These are phyloP conservation scores for Collybiopsis confluens DNA, from an alignment of 768 basidiomycete species.

Conservation along the genomic window DNA sequence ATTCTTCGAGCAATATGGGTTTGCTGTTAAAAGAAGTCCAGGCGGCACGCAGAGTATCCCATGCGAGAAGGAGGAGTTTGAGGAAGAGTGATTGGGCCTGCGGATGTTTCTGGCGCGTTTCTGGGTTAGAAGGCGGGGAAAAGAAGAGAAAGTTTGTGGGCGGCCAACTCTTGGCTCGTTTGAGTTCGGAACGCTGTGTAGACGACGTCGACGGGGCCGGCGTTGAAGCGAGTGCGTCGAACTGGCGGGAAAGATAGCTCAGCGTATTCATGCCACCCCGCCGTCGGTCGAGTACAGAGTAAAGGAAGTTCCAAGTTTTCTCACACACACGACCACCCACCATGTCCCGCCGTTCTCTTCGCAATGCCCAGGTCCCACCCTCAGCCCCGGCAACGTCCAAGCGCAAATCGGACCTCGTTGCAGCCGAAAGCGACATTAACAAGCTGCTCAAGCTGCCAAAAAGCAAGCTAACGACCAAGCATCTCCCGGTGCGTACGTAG, in stretches of 20 bases:
- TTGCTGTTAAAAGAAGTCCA: slow-evolving; percentile 49
- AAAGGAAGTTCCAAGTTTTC: too few species aligned
- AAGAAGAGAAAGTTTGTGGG: slow-evolving; percentile 48
- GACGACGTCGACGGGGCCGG: slow-evolving; percentile 55
- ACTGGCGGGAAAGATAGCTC: slow-evolving; percentile 74
- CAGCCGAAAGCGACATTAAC: slow-evolving; percentile 24
- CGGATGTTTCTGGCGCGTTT: slow-evolving; percentile 30
- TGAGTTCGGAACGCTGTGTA: slow-evolving; percentile 22
- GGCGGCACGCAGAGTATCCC: slow-evolving; percentile 62
- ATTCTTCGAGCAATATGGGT: slow-evolving; percentile 30
- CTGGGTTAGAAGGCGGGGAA: too few species aligned
- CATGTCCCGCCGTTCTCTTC: background rate
- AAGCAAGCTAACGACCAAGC: slow-evolving; percentile 43
- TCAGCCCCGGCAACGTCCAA: background rate
- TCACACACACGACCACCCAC: too few species aligned
- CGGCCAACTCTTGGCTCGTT: slow-evolving; percentile 54
- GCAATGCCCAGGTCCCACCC: background rate
- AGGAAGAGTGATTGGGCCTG: slow-evolving; percentile 56
- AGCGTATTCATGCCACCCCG: slow-evolving; percentile 68
- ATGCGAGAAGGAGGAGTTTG: slow-evolving; percentile 62
- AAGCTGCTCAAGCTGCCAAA: slow-evolving; percentile 41
- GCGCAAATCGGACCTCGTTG: slow-evolving; percentile 3
- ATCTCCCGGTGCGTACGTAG: slow-evolving; percentile 43
- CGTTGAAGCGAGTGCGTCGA: slow-evolving; percentile 68
- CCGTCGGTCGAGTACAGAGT: too few species aligned